These are phyloP conservation scores for Nicotiana tabacum DNA, from an alignment of 257 asterid genomes.

Conservation along the genomic window DNA sequence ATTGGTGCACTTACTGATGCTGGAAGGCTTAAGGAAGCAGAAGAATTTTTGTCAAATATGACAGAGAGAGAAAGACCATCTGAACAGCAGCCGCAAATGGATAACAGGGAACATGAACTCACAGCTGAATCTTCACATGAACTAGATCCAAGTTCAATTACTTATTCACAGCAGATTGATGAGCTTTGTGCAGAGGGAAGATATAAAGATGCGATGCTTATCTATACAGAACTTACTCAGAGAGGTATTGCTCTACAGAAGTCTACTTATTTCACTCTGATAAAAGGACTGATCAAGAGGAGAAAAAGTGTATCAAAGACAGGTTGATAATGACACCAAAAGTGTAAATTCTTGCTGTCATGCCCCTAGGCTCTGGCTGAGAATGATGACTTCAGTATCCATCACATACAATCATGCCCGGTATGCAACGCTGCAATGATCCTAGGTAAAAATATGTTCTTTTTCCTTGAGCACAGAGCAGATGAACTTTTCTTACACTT, in stretches of 20 bases:
- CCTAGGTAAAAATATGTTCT: neutral
- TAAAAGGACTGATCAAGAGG: conserved; percentile 76
- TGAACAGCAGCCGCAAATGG: conserved; percentile 13
- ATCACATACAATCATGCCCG: neutral
- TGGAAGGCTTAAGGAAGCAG: conserved; percentile 57
- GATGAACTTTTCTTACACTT: neutral
- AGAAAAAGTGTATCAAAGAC: conserved; percentile 50
- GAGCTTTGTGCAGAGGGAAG: conserved; percentile 68
- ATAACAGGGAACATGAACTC: conserved; percentile 22
- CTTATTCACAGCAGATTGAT: conserved; percentile 52
- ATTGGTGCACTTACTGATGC: conserved; percentile 45
- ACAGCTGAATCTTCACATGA: conserved; percentile 25
- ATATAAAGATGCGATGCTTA: conserved; percentile 77
- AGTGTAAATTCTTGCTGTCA: neutral
- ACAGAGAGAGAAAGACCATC: conserved; percentile 22
- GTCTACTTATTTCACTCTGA: conserved; percentile 54
- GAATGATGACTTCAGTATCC: neutral
- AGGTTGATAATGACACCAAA: neutral
- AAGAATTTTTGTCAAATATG: conserved; percentile 44
- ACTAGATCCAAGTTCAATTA: conserved; percentile 32
- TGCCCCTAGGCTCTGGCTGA: neutral
- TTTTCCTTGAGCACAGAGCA: too few relatives aligned
- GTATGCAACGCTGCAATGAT: neutral
- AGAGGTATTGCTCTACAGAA: conserved; percentile 55
- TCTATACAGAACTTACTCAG: conserved; percentile 43